These are phyloP conservation scores for Naganishia randhawae DNA, from an alignment of 768 basidiomycete genomes.

Conservation along the genomic window DNA sequence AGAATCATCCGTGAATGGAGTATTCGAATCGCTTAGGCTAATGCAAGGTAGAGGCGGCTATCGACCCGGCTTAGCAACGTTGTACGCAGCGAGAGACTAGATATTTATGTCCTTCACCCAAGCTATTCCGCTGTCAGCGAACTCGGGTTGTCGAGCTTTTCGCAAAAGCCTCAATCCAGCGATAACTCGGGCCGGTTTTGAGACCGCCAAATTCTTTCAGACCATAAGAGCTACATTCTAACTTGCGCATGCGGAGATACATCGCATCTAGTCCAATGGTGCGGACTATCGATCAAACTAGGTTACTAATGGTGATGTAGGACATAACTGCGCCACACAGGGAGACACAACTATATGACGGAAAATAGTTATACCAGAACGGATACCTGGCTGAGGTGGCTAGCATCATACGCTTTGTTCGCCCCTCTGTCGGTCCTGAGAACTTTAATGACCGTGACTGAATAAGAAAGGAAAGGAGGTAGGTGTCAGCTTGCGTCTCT, in stretches of 20 bases:
- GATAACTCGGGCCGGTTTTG: neutral
- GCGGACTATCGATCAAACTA: constrained; percentile 1
- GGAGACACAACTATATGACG: constrained; percentile 6
- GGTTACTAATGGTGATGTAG: neutral
- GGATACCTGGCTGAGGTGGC: neutral
- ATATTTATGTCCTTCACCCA: neutral
- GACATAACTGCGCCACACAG: neutral
- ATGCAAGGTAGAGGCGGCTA: neutral
- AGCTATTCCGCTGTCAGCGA: neutral
- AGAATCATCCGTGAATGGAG: constrained; percentile 51
- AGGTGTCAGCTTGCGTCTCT: neutral
- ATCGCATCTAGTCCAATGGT: neutral
- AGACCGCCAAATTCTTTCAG: neutral
- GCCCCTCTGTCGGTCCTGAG: neutral
- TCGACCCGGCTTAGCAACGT: neutral
- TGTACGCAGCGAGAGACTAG: neutral
- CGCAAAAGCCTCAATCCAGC: neutral
- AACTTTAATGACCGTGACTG: constrained; percentile 26
- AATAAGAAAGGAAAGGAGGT: neutral
- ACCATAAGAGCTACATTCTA: neutral
- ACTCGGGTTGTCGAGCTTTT: neutral
- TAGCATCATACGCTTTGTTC: neutral
- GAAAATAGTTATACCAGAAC: neutral
- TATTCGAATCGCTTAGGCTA: constrained; percentile 42
- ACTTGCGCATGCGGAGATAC: neutral